Conservation (phyloP, 129 eudicot genomes). For the Flaveria ramosissima region DNA sequence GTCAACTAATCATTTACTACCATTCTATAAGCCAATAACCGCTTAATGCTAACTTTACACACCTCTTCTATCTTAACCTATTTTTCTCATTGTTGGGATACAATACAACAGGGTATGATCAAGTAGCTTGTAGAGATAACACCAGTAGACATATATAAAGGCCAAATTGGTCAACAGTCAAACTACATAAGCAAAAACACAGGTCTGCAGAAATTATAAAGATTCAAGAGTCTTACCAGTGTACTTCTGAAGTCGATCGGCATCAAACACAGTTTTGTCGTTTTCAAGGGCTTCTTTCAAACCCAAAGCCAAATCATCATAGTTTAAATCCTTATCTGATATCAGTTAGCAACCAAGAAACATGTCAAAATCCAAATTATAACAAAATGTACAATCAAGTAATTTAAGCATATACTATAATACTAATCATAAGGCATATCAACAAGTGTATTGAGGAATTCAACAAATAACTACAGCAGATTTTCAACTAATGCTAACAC, state of each 20-base stretch:
- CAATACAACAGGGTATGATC: neutral
- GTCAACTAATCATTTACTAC: neutral
- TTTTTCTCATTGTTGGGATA: neutral
- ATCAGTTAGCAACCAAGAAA: constrained; percentile 18
- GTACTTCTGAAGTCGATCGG: constrained; percentile 86
- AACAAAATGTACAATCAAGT: neutral
- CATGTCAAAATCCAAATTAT: too few relatives aligned
- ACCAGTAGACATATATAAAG: neutral
- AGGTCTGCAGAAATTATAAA: neutral
- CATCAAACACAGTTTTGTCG: constrained; percentile 80
- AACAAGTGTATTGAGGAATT: neutral
- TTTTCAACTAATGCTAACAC: too few relatives aligned
- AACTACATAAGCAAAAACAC: neutral
- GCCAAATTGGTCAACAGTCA: neutral
- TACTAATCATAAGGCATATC: neutral
- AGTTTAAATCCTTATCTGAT: constrained; percentile 74
- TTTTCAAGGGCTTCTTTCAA: constrained; percentile 71
- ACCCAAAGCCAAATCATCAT: constrained; percentile 89
- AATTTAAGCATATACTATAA: constrained; percentile 2
- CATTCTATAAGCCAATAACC: neutral
- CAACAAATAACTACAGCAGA: too few relatives aligned
- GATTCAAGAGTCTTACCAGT: constrained; percentile 57
- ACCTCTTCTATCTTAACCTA: neutral
- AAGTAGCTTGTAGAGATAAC: neutral
- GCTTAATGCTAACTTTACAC: neutral